Evolutionary conservation across 2,329 filamentous ascomycete genomes (phyloP).

Genomic region (Penicillium sp.): DNA sequence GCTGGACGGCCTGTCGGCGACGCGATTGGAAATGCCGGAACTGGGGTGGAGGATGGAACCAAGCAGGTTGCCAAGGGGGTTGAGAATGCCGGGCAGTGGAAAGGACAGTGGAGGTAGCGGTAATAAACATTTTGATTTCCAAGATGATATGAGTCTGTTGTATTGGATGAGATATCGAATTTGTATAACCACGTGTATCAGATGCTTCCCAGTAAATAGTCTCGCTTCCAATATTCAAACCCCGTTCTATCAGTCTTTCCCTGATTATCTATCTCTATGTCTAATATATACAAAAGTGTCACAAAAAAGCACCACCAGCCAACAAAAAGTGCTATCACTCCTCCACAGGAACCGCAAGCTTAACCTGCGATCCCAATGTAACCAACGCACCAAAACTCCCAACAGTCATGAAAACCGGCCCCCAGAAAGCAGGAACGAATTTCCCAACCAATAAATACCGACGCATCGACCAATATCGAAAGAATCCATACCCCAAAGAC

Average conservation of each 20-base stretch:
- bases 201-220: background rate
- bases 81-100: slow-evolving; percentile 63
- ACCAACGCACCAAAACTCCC: slow-evolving; percentile 24
- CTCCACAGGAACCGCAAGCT: slow-evolving; percentile 7
- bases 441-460: slow-evolving; percentile 28
- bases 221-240: background rate
- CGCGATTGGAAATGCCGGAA: slow-evolving; percentile 57
- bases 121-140: background rate
- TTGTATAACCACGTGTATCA: background rate
- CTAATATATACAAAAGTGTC: background rate
- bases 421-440: slow-evolving; percentile 37
- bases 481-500: slow-evolving; percentile 35
- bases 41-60: slow-evolving; percentile 58
- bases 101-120: slow-evolving; percentile 1
- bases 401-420: slow-evolving; percentile 33
- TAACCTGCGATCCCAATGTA: slow-evolving; percentile 20
- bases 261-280: background rate
- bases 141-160: background rate
- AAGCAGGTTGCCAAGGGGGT: slow-evolving; percentile 57
- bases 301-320: background rate
- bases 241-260: background rate
- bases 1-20: slow-evolving; percentile 61
- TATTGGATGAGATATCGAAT: background rate
- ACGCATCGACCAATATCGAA: slow-evolving; percentile 32
- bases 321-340: background rate